Percentiles rank a stretch among this genome's conserved stretches.
These are phyloP conservation scores for Aspergillus incahuasiensis DNA, from an alignment of 495 filamentous ascomycete species.

Conservation along the genomic window DNA sequence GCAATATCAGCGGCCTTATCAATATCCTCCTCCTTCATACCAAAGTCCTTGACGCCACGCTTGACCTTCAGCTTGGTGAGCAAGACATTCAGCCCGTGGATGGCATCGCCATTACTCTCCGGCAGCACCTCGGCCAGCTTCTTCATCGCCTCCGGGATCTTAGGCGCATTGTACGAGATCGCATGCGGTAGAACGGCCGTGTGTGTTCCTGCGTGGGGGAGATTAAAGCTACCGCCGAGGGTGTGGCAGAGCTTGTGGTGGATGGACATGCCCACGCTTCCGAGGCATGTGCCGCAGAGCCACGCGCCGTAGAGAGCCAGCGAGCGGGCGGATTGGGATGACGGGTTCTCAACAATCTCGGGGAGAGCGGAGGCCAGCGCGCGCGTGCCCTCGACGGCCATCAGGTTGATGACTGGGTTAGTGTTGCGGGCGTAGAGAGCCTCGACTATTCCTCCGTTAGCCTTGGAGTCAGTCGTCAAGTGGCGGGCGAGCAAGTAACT, in stretches of 20 bases:
- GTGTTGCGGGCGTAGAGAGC: constrained; percentile 61
- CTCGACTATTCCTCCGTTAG: constrained; percentile 44
- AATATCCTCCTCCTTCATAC: constrained; percentile 63
- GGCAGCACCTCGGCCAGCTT: constrained; percentile 55
- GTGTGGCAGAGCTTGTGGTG: constrained; percentile 71
- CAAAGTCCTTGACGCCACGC: constrained; percentile 52
- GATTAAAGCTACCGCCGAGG: constrained; percentile 62
- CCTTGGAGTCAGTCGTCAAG: neutral
- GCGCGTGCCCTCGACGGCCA: constrained; percentile 53
- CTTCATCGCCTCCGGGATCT: constrained; percentile 54
- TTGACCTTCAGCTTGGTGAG: constrained; percentile 54
- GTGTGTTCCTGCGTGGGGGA: constrained; percentile 68
- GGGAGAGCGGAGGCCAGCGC: constrained; percentile 54
- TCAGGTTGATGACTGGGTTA: constrained; percentile 55
- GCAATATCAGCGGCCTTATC: constrained; percentile 64
- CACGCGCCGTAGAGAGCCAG: constrained; percentile 61
- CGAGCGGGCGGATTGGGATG: constrained; percentile 47
- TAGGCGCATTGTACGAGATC: constrained; percentile 62
- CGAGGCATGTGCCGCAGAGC: constrained; percentile 61
- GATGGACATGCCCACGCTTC: constrained; percentile 63
- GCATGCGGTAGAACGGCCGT: constrained; percentile 64
- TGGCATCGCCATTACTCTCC: constrained; percentile 54
- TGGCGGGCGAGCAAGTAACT: constrained; percentile 3
- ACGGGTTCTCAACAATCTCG: constrained; percentile 47
- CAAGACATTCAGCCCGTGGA: constrained; percentile 57